phyloP scores from a whole-genome alignment of 1,139 yeast genomes.

The Sugiyamaella paludigena region DNA sequence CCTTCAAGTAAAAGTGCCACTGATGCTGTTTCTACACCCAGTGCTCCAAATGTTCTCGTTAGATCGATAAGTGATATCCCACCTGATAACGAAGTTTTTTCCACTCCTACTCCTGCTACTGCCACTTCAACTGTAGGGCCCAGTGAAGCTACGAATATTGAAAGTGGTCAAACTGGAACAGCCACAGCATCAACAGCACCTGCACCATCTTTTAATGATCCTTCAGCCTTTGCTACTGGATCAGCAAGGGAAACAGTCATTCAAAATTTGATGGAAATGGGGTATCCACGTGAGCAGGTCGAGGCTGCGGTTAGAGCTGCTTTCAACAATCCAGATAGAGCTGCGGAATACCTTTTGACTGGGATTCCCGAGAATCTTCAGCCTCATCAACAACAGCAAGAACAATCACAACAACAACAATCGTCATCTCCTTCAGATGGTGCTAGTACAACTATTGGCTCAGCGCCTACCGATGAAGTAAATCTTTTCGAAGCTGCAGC shows the following conservation, averaged over 20 bases:
- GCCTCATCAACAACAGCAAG: constrained; percentile 33
- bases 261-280: constrained; percentile 90
- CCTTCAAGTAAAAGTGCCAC: constrained; percentile 31
- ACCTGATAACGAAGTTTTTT: constrained; percentile 33
- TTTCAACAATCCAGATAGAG: constrained; percentile 95
- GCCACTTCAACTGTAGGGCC: constrained; percentile 25
- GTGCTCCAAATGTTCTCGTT: constrained; percentile 19
- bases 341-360: constrained; percentile 88
- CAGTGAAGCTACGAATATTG: neutral
- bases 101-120: constrained; percentile 32
- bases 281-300: constrained; percentile 83
- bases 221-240: constrained; percentile 54
- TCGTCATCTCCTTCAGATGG: constrained; percentile 28
- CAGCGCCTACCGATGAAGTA: constrained; percentile 33
- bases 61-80: constrained; percentile 33
- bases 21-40: constrained; percentile 33
- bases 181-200: constrained; percentile 1
- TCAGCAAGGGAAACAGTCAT: constrained; percentile 65
- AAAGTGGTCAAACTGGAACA: constrained; percentile 19
- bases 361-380: constrained; percentile 75
- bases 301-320: constrained; percentile 94
- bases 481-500: constrained; percentile 37
- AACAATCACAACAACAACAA: constrained; percentile 12
- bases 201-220: constrained; percentile 29
- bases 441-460: constrained; percentile 33